Evolutionary conservation across 371 early-diverging fungal genomes (phyloP).

Genomic region (Mortierella sp.): DNA sequence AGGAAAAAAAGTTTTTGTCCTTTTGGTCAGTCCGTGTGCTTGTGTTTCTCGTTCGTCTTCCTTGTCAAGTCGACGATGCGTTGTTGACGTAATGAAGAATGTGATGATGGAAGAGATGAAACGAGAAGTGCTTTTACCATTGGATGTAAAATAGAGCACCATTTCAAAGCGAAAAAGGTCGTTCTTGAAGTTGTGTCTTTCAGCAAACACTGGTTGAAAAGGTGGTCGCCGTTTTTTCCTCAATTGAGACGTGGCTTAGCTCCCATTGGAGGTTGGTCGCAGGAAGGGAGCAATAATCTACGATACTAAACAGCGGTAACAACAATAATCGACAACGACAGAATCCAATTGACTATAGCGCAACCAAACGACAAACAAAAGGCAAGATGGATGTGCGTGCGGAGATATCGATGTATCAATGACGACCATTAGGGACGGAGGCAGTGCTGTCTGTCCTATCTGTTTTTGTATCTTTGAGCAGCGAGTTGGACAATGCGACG

Average conservation of each 20-base stretch:
- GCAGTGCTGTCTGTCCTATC: neutral
- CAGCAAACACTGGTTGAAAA: too few relatives aligned
- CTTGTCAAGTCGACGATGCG: too few relatives aligned
- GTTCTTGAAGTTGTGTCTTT: neutral
- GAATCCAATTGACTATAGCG: neutral
- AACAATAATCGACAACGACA: neutral
- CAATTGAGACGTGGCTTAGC: neutral
- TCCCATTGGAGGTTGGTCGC: neutral
- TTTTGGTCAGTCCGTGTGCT: too few relatives aligned
- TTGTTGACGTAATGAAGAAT: too few relatives aligned
- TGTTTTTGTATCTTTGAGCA: neutral
- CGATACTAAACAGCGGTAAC: neutral
- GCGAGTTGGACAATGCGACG: conserved; percentile 9
- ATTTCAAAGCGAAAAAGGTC: conserved; percentile 34
- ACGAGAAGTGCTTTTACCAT: conserved; percentile 64
- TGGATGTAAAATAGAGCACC: conserved; percentile 70
- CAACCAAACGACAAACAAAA: neutral
- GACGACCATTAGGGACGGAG: neutral
- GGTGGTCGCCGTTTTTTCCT: too few relatives aligned
- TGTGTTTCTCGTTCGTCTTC: too few relatives aligned
- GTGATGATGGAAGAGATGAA: too few relatives aligned
- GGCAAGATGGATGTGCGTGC: neutral
- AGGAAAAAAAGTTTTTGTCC: neutral
- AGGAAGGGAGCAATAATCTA: neutral
- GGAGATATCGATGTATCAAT: neutral